These are phyloP conservation scores for Chrysoporthe austroafricana DNA, from an alignment of 2,329 filamentous ascomycete species.

Conservation along the genomic window DNA sequence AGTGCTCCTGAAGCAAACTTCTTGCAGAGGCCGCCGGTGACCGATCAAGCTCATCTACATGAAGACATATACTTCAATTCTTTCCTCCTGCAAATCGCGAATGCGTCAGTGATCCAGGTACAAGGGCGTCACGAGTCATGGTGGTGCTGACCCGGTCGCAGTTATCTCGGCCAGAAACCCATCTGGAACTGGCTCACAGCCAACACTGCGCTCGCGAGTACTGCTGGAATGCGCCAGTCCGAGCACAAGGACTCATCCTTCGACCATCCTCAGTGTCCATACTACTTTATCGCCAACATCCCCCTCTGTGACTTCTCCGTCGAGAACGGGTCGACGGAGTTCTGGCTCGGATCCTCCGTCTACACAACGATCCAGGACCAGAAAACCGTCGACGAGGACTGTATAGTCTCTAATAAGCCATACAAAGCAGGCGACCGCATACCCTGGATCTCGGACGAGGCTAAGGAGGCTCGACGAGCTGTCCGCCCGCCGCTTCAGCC, in stretches of 20 bases:
- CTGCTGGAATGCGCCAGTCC: slow-evolving; percentile 41
- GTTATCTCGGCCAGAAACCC: slow-evolving; percentile 45
- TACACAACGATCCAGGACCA: slow-evolving; percentile 39
- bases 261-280: slow-evolving; percentile 41
- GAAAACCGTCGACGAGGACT: slow-evolving; percentile 32
- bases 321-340: slow-evolving; percentile 44
- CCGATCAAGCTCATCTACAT: slow-evolving; percentile 37
- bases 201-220: slow-evolving; percentile 44
- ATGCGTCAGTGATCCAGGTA: slow-evolving; percentile 36
- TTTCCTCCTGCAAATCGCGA: slow-evolving; percentile 45
- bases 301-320: slow-evolving; percentile 41
- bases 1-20: slow-evolving; percentile 39
- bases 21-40: slow-evolving; percentile 43
- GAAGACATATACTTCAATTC: slow-evolving; percentile 47
- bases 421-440: slow-evolving; percentile 22
- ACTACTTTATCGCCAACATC: slow-evolving; percentile 45
- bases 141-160: slow-evolving; percentile 23
- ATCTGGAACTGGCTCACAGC: slow-evolving; percentile 46
- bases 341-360: slow-evolving; percentile 46
- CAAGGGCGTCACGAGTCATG: background rate
- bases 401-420: slow-evolving; percentile 9
- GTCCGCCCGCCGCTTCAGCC: slow-evolving; percentile 37
- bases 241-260: slow-evolving; percentile 45
- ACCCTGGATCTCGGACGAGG: slow-evolving; percentile 27
- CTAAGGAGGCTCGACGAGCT: slow-evolving; percentile 31